Base-by-base conservation (phyloP, 768 basidiomycete species). In the Lentinula sp. region DNA sequence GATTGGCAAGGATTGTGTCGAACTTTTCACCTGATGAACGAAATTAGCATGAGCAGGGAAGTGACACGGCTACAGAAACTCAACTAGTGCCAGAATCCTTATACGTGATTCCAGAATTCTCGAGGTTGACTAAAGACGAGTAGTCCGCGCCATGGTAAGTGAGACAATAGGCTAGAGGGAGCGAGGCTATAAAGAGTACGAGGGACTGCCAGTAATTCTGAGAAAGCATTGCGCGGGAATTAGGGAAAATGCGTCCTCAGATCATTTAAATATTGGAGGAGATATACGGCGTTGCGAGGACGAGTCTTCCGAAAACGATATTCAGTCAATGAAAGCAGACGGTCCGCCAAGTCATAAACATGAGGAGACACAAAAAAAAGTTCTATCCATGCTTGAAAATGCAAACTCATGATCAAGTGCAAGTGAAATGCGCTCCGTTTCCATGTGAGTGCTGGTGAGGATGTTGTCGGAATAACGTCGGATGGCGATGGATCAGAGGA, bases 71-170 rank as follows among this genome's bases (percentile, higher is more conserved):
- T 7, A 7, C 18, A 8, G 48, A 16, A 37, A 48, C 20, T 48
- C 18, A 48, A 60, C 59, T 42, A 15, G 36, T 52, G 15, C 76
- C 76, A n/a, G 70, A 68, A 61, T 83, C 81, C 28, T 76, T 74
- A 71, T 79, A 85, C 0, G 64, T 69, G 16, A 73, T 66, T 6
- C 84, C 83, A 1, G 75, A 66, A 12, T 74, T 71, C 67, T 86
- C 84, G 8, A 85, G 76, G 57, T 82, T 77, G 43, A 75, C 67
- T 18, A 86, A 67, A 2, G 82, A 84, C 32, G 82, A 83, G 64
- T 85, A 79, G 68, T 85, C 85, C 9, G 83, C 84, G 36, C 80
- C 83, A 39, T 74, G 77, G 69, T 78, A 85, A 6, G 73, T 75
- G 56, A 85, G 74, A 28, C 41, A 56, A 16, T 41, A 32, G 10